Base-by-base conservation (phyloP, 2,329 filamentous ascomycete genomes). In the Pochonia chlamydosporia region DNA sequence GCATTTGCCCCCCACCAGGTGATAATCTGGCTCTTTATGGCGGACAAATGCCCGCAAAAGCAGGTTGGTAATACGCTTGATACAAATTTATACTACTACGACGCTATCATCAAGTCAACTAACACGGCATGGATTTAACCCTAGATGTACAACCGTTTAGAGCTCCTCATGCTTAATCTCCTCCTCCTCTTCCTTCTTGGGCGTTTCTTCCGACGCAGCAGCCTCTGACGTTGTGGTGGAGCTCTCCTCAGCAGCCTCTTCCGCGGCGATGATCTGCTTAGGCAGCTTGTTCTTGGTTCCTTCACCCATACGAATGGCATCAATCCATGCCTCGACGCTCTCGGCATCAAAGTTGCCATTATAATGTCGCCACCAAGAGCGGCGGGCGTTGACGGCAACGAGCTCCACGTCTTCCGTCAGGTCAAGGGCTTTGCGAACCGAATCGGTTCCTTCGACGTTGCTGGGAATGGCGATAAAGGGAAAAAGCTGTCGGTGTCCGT, bases 221-320 rank as follows among this genome's bases (percentile, higher is more conserved):
- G 42, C 37, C 36, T 44, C 41, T 20, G 59, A 59, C 11, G 69
- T 59, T 16, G 41, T 36, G 8, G 31, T 39, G 14, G 49, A 3
- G 11, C 30, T 18, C 26, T 50, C 43, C 18, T 67, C 58, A 55
- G 72, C 64, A 10, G 63, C 59, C 16, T 67, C 63, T 45, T 68
- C 64, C 14, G 71, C 68, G 26, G 85, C 61, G 37, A 88, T 58
- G 2, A 49, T 28, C 3, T 74, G 78, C 49, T 79, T 76, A 0
- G 87, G 87, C 36, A 93, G 64, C 69, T 84, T 87, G 58, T 82
- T 76, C 75, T 92, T 96, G 49, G 78, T 70, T 3, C 89, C 87
- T 62, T 97, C 92, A 44, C 91, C 89, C 74, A 99, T 78, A 31
- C 89, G 84, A 52, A 97, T 89, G n/a, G 81, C 77, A 60, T 99